A percentile compares a stretch with the other conserved stretches of the same genome.
Evolutionary conservation across 176 grass and related monocot species (phyloP).

Genomic region (Eremochloa ophiuroides): DNA sequence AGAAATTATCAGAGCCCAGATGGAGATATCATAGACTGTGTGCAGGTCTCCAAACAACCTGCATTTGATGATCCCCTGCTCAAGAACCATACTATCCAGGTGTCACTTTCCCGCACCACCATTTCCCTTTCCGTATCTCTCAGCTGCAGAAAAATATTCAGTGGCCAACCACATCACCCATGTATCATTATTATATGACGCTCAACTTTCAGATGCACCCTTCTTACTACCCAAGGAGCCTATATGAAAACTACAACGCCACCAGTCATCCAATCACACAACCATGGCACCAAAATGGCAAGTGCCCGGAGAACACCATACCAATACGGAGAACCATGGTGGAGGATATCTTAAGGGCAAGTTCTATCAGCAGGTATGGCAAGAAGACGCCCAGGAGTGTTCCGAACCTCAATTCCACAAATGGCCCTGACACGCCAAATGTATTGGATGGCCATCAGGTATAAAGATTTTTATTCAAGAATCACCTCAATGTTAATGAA

Average conservation of each 20-base stretch:
- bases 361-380: slow-evolving; percentile 47
- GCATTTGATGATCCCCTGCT: too few species aligned
- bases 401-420: slow-evolving; percentile 26
- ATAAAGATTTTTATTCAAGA: neutral
- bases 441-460: slow-evolving; percentile 54
- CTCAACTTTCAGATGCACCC: slow-evolving; percentile 44
- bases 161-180: neutral
- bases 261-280: slow-evolving; percentile 30
- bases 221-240: slow-evolving; percentile 45
- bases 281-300: slow-evolving; percentile 55
- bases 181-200: neutral
- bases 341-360: slow-evolving; percentile 53
- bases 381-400: slow-evolving; percentile 39
- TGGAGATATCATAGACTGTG: too few species aligned
- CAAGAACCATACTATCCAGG: neutral
- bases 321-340: slow-evolving; percentile 49
- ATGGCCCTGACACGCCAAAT: neutral
- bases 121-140: too few species aligned
- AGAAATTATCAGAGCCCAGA: too few species aligned
- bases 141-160: neutral
- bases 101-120: neutral
- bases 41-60: too few species aligned
- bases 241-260: slow-evolving; percentile 43
- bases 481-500: neutral
- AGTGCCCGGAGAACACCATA: slow-evolving; percentile 53